Base-by-base conservation (phyloP, 176 grass and related monocot species). In the Zoysia pacifica region DNA sequence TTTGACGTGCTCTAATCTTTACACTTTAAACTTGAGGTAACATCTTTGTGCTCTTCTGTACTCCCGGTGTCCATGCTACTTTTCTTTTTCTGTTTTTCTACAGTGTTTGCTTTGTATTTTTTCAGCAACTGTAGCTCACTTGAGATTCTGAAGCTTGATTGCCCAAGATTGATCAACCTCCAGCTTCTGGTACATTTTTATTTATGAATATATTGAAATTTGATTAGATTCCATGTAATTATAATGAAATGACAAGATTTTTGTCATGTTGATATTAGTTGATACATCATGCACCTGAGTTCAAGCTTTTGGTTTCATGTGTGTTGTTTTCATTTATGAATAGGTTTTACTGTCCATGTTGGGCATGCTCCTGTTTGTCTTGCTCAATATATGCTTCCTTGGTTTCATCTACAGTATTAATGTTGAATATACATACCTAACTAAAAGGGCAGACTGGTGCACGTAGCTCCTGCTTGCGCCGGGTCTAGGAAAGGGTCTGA, bases 81-180 rank as follows among this genome's bases (percentile, higher is more conserved):
- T 65, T 56, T 74, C 69, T 48, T 75, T 39, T 65, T 70, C 43
- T 47, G 20, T 67, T 55, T 51, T 63, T 62, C 42, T 70, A 49
- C 47, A 63, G 41, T 37, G 62, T 20, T 28, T 58, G 18, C 55
- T 19, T 80, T 80, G 0, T 80, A 12, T 18, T 70, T 65, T 88
- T 85, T 65, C 65, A 99, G 96, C 88, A 86, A 91, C 72, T 99
- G 96, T 76, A 86, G 60, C 75, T 91, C 92, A 40, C 68, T 99
- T 79, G 96, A 99, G 86, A 74, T 95, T 67, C 86, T 99, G 84
- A 99, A 88, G 82, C 96, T 99, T 65, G 79, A 95, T 85, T 99
- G 96, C 82, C 96, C 96, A 76, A 93, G 82, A 79, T 83, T 99
- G 75, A 71, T 74, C 18, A 99, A 88, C 28, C 90, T 99, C 53